These are phyloP conservation scores for Gaeumannomyces sp. DNA, from an alignment of 2,329 filamentous ascomycete species.

Conservation along the genomic window DNA sequence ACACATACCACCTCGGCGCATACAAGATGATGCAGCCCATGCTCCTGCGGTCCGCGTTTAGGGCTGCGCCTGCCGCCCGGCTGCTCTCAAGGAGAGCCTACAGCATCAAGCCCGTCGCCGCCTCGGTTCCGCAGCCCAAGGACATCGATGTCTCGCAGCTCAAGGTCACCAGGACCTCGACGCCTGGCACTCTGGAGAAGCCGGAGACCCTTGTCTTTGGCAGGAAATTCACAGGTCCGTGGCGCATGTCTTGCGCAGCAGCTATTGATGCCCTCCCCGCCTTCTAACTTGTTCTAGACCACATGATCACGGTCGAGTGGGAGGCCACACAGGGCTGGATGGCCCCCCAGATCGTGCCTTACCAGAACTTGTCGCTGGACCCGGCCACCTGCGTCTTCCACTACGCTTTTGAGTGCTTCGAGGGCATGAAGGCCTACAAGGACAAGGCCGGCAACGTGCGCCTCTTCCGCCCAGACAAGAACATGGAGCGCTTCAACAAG, in stretches of 20 bases:
- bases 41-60: constrained; percentile 25
- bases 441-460: constrained; percentile 72
- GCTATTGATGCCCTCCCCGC: background rate
- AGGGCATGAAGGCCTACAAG: constrained; percentile 99
- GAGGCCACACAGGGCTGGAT: constrained; percentile 79
- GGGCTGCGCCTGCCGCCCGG: constrained; percentile 24
- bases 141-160: constrained; percentile 75
- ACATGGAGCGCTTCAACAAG: constrained; percentile 92
- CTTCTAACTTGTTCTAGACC: constrained; percentile 52
- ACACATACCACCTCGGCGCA: background rate
- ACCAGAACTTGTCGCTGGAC: constrained; percentile 95
- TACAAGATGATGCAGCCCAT: constrained; percentile 40
- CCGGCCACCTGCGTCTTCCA: constrained; percentile 96
- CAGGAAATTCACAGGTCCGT: constrained; percentile 75
- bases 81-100: constrained; percentile 35
- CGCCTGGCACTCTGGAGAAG: constrained; percentile 67
- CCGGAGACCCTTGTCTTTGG: constrained; percentile 86
- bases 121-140: constrained; percentile 47
- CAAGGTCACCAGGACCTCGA: constrained; percentile 64
- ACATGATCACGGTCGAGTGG: constrained; percentile 97
- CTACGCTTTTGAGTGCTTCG: constrained; percentile 97
- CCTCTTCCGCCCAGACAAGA: constrained; percentile 90
- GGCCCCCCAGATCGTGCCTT: constrained; percentile 76
- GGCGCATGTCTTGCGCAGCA: background rate
- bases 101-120: constrained; percentile 47